Evolutionary conservation across 768 basidiomycete species (phyloP), one percentile per base, ranked within the genome.

Genomic region (Coprinopsis strossmayeri): DNA sequence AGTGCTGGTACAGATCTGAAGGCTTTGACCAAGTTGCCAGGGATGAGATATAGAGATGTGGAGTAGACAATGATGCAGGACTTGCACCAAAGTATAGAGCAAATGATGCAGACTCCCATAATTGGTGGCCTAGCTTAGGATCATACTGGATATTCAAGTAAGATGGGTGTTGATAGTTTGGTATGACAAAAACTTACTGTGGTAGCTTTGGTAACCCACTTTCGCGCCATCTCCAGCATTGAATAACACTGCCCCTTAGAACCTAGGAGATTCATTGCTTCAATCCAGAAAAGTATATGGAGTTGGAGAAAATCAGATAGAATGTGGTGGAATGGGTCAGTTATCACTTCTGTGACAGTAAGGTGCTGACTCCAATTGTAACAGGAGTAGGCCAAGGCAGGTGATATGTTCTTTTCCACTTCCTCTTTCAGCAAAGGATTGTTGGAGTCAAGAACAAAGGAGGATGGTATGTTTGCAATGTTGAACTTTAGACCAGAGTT

Each of bases 231-330:
- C 27, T 17, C 51, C 49, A 60, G 56, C 52, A 57, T 58, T 1
- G 46, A 13, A 48, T 20, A 45, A 52, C 61, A 59, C 23, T 41
- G 51, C 23, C 18, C 18, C 11, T 44, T 10, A 2, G 45, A 55
- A 15, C 46, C 44, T 15, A 61, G 51, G 5, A 63, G 53, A 45
- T 61, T 58, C 61, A 63, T 63, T 13, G 57, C 56, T 41, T 63
- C 59, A 27, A 61, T 61, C 61, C 59, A 63, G 46, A 63, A 59
- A 2, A 63, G 52, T 1, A 53, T 48, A 35, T 27, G 52, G 23
- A 60, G 32, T 23, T 26, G 41, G 4, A 59, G 53, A 30, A 48
- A 17, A 26, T 54, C 51, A 0, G 35, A 26, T 30, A 20, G 28
- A 2, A 38, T 28, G 7, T 18, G 4, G 18, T 12, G 35, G 18